Evolutionary conservation across 169 alveolate genomes (phyloP).

Genomic region (Cyclospora cayetanensis): DNA sequence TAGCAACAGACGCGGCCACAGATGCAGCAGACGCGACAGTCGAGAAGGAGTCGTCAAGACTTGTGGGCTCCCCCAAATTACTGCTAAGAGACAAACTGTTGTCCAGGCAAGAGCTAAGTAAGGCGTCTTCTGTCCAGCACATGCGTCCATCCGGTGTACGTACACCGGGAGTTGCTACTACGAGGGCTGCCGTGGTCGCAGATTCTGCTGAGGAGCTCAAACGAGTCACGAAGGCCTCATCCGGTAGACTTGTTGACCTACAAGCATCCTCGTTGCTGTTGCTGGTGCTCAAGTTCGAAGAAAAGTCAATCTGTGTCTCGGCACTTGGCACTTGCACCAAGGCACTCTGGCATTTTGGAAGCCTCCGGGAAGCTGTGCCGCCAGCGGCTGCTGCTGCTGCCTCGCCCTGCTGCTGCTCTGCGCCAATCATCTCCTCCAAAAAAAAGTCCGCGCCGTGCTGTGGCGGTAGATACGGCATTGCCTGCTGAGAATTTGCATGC

Average conservation of each 20-base stretch:
- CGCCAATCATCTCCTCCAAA: neutral
- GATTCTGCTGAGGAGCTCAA: neutral
- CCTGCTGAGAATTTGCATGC: conserved; percentile 6
- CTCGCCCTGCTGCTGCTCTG: neutral
- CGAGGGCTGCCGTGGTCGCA: neutral
- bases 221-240: neutral
- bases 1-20: neutral
- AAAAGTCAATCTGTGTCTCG: neutral
- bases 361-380: neutral
- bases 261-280: neutral
- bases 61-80: neutral
- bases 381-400: conserved; percentile 30
- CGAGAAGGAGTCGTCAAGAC: conserved; percentile 22
- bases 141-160: too few species aligned
- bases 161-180: too few species aligned
- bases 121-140: conserved; percentile 38
- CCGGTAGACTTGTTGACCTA: neutral
- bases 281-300: conserved; percentile 8
- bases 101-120: neutral
- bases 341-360: neutral
- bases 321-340: neutral
- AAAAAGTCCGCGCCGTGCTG: neutral
- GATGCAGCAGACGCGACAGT: conserved; percentile 49
- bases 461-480: conserved; percentile 35
- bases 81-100: conserved; percentile 17